phyloP scores from a whole-genome alignment of 306 rosid species.

The Castanea sativa region DNA sequence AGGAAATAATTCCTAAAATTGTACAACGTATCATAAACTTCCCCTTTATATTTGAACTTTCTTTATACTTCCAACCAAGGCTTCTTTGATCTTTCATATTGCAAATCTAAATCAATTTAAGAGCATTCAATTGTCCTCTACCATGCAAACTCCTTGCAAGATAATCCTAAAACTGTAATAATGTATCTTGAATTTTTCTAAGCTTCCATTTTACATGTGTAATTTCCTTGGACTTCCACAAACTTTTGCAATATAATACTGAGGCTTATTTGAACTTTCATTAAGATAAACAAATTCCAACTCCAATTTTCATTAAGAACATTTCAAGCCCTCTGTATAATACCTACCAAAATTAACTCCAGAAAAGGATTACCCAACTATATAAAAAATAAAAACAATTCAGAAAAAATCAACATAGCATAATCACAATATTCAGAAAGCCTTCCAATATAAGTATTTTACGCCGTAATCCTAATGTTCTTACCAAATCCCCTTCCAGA shows the following conservation, averaged over 20 bases:
- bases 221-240: neutral
- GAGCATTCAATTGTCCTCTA: too few species aligned
- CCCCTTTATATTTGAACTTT: neutral
- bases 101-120: too few species aligned
- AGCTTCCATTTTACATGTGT: neutral
- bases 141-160: neutral
- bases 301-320: neutral
- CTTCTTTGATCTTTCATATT: too few species aligned
- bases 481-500: constrained; percentile 99
- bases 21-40: neutral
- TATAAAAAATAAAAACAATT: neutral
- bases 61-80: neutral
- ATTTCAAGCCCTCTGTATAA: neutral
- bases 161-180: neutral
- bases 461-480: constrained; percentile 4
- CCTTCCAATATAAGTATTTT: constrained; percentile 1
- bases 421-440: neutral
- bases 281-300: neutral
- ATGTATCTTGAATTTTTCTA: neutral
- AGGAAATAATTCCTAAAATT: neutral
- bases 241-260: neutral
- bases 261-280: neutral
- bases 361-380: neutral
- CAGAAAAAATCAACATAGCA: neutral
- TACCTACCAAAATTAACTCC: neutral